A percentile compares a stretch with the other conserved stretches of the same genome.
phyloP scores from a whole-genome alignment of 495 filamentous ascomycete species.

The Trichoderma reesei region DNA sequence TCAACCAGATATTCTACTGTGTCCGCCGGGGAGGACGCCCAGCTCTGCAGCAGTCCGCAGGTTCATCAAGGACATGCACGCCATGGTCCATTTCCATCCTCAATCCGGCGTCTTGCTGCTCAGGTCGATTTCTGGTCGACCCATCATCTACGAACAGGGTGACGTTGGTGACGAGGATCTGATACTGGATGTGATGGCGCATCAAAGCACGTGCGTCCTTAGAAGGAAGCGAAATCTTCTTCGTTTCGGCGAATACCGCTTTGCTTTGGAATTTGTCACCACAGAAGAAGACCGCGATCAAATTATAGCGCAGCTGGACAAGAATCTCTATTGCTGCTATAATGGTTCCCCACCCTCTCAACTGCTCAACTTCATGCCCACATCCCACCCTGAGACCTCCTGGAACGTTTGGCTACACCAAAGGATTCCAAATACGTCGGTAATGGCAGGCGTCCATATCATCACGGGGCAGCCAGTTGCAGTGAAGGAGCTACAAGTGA shows the following conservation, averaged over 20 bases:
- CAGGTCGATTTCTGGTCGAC: background rate
- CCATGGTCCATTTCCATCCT: background rate
- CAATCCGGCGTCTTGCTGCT: background rate
- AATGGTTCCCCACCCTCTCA: background rate
- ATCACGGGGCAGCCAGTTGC: background rate
- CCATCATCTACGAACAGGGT: background rate
- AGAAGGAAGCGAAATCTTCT: background rate
- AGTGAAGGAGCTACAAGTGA: background rate
- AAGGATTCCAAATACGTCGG: background rate
- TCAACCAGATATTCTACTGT: background rate
- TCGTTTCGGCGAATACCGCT: background rate
- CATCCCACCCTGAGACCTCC: background rate
- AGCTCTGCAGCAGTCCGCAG: background rate
- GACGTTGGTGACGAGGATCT: background rate
- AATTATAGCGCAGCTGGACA: background rate
- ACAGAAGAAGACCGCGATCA: background rate
- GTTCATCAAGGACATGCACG: constrained; percentile 5
- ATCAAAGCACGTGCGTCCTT: background rate
- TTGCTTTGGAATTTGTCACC: background rate
- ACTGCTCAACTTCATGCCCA: background rate
- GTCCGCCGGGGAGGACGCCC: background rate
- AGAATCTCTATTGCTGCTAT: background rate
- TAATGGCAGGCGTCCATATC: background rate
- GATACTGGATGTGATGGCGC: background rate
- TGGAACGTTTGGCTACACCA: constrained; percentile 3